Evolutionary conservation across 805 yeast genomes (phyloP).

Genomic region (Metschnikowia cubensis): DNA sequence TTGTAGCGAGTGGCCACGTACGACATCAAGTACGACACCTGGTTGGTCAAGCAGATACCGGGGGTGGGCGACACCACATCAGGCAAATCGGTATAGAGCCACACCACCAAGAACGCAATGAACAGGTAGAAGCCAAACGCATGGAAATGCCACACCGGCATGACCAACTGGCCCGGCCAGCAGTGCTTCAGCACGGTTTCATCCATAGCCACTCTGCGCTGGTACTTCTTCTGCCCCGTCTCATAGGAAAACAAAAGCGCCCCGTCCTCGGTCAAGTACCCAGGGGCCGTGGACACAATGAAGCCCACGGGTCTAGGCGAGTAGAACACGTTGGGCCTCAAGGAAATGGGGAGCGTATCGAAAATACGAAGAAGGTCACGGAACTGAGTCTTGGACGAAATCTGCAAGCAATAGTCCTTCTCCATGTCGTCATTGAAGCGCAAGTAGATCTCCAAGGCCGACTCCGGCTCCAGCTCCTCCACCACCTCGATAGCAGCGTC

Average conservation of each 20-base stretch:
- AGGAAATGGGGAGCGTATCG: slow-evolving; percentile 60
- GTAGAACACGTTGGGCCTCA: slow-evolving; percentile 79
- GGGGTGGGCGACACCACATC: slow-evolving; percentile 89
- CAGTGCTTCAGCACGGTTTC: slow-evolving; percentile 54
- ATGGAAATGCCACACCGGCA: slow-evolving; percentile 65
- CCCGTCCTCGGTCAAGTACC: slow-evolving; percentile 80
- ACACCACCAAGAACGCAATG: slow-evolving; percentile 43
- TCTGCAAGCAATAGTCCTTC: slow-evolving; percentile 84
- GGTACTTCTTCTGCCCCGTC: slow-evolving; percentile 44
- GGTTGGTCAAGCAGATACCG: slow-evolving; percentile 74
- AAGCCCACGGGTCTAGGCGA: slow-evolving; percentile 61
- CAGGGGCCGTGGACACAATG: slow-evolving; percentile 62
- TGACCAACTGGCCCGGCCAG: slow-evolving; percentile 88
- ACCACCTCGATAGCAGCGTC: slow-evolving; percentile 3
- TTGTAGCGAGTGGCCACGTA: slow-evolving; percentile 32
- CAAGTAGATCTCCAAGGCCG: slow-evolving; percentile 50
- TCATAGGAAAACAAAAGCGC: slow-evolving; percentile 64
- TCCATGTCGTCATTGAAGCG: slow-evolving; percentile 83
- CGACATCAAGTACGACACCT: slow-evolving; percentile 31
- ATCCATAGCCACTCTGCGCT: slow-evolving; percentile 41
- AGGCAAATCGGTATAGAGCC: slow-evolving; percentile 95
- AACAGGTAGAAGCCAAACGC: slow-evolving; percentile 40
- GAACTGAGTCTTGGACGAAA: slow-evolving; percentile 58
- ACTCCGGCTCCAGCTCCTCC: slow-evolving; percentile 5
- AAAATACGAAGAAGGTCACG: slow-evolving; percentile 59